These are phyloP conservation scores for Tetradesmus obliquus DNA, from an alignment of 139 green algal genomes.

Conservation along the genomic window DNA sequence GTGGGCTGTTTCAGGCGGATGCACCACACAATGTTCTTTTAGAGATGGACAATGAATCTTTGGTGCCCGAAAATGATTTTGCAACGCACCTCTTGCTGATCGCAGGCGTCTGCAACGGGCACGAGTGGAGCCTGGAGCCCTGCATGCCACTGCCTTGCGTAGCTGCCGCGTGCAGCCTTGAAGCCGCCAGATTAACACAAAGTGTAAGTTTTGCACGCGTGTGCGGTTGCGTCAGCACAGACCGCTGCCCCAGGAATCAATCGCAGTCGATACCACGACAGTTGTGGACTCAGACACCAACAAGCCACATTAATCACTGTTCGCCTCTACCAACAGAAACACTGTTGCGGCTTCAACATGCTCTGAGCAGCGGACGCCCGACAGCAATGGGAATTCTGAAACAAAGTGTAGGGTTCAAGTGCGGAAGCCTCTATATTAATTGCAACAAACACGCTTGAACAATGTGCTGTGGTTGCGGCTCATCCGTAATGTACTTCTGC, in stretches of 20 bases:
- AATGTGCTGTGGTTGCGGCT: neutral
- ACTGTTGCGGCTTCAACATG: neutral
- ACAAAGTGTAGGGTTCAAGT: neutral
- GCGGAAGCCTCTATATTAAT: neutral
- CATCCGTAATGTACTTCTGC: neutral
- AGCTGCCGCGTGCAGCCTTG: neutral
- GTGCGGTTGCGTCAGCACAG: neutral
- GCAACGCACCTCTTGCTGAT: neutral
- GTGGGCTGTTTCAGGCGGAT: neutral
- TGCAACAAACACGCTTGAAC: neutral
- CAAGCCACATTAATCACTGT: neutral
- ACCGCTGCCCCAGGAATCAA: neutral
- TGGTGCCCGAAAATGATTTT: too few relatives aligned
- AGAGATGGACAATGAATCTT: too few relatives aligned
- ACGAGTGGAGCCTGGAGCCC: neutral
- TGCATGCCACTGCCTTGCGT: neutral
- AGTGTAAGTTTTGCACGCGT: neutral
- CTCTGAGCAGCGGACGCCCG: neutral
- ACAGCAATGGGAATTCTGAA: neutral
- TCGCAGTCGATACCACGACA: slow-evolving; percentile 4
- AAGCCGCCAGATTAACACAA: neutral
- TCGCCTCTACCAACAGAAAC: neutral
- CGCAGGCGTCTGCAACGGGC: neutral
- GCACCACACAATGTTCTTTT: neutral
- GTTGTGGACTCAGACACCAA: neutral